These are phyloP conservation scores for Saccharata proteae DNA, from an alignment of 2,329 filamentous ascomycete species.

Conservation along the genomic window DNA sequence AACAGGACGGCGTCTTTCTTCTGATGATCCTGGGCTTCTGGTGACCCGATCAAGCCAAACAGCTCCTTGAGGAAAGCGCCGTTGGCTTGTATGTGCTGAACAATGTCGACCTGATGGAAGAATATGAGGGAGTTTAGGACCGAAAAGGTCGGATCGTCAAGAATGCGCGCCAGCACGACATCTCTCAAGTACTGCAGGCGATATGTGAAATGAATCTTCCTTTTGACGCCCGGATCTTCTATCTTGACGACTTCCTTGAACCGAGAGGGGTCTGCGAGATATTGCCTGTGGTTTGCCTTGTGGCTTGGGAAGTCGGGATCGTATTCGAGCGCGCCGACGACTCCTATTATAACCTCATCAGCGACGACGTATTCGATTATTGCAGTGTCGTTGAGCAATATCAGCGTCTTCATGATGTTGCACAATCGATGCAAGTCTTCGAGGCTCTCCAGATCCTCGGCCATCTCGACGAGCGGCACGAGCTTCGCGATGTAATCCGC, in stretches of 20 bases:
- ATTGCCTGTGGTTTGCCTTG: conserved; percentile 93
- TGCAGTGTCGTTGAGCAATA: conserved; percentile 83
- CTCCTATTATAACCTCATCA: conserved; percentile 77
- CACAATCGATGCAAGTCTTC: conserved; percentile 80
- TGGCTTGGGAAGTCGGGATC: conserved; percentile 96
- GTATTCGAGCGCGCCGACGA: conserved; percentile 93
- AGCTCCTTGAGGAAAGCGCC: conserved; percentile 67
- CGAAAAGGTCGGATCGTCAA: conserved; percentile 95
- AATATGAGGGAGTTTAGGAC: conserved; percentile 97
- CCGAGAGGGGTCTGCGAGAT: conserved; percentile 74
- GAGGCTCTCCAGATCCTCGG: conserved; percentile 83
- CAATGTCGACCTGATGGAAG: conserved; percentile 97
- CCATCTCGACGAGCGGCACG: conserved; percentile 72
- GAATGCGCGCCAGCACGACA: conserved; percentile 88
- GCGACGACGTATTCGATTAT: conserved; percentile 92
- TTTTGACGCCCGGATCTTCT: conserved; percentile 65
- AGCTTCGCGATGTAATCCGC: conserved; percentile 83
- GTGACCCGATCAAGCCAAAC: conserved; percentile 68
- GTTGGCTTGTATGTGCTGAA: conserved; percentile 85
- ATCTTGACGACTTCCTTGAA: conserved; percentile 96
- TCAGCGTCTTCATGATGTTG: conserved; percentile 95
- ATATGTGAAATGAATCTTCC: conserved; percentile 94
- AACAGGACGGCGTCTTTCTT: conserved; percentile 94
- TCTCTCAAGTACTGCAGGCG: conserved; percentile 94
- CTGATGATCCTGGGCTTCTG: conserved; percentile 51